Conservation (phyloP, 2,329 filamentous ascomycete species). For the Trichoderma cornu-damae region DNA sequence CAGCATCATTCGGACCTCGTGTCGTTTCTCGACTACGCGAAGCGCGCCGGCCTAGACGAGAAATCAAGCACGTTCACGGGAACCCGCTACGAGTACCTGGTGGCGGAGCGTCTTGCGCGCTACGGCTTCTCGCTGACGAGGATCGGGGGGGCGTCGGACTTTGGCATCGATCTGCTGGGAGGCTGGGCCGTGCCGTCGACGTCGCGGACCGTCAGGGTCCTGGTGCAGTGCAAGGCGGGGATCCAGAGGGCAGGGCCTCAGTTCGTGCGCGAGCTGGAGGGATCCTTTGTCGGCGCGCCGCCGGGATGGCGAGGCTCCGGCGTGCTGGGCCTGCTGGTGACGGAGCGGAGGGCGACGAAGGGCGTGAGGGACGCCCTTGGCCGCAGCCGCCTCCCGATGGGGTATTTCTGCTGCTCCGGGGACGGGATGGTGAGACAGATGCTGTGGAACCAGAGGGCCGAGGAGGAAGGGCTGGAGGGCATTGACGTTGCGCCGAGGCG, state of each 20-base stretch:
- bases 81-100: slow-evolving; percentile 72
- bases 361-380: slow-evolving; percentile 70
- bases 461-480: slow-evolving; percentile 57
- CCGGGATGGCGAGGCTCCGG: slow-evolving; percentile 61
- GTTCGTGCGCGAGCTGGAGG: slow-evolving; percentile 70
- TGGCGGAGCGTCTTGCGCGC: slow-evolving; percentile 48
- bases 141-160: slow-evolving; percentile 61
- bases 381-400: slow-evolving; percentile 64
- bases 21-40: slow-evolving; percentile 61
- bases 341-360: slow-evolving; percentile 65
- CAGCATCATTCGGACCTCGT: slow-evolving; percentile 56
- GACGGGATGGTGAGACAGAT: slow-evolving; percentile 61
- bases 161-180: slow-evolving; percentile 70
- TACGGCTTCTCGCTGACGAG: slow-evolving; percentile 62
- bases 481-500: slow-evolving; percentile 48
- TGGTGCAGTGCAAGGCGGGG: slow-evolving; percentile 66
- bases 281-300: slow-evolving; percentile 69
- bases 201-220: slow-evolving; percentile 39
- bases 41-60: slow-evolving; percentile 49
- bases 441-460: slow-evolving; percentile 65
- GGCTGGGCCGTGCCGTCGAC: slow-evolving; percentile 54
- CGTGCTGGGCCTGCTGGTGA: slow-evolving; percentile 67
- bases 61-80: slow-evolving; percentile 61
- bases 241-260: slow-evolving; percentile 49
- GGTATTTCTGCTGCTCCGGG: slow-evolving; percentile 58